Base-by-base conservation (phyloP, 2,329 filamentous ascomycete genomes). In the Ophiostoma ips region DNA sequence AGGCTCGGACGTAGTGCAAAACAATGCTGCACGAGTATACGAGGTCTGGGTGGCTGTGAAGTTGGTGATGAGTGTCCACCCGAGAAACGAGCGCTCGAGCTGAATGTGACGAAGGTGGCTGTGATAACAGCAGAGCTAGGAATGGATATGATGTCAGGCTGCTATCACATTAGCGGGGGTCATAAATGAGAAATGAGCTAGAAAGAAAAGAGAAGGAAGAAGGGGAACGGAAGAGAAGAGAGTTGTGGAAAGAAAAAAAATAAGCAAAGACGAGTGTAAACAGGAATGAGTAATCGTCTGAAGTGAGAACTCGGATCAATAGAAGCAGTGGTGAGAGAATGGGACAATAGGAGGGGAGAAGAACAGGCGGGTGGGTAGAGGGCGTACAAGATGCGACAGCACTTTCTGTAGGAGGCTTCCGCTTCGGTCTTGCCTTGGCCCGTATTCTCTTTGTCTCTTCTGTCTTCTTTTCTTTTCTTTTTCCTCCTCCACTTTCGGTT, bases 201-300 rank as follows among this genome's bases (percentile, higher is more conserved):
- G 45, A 52, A 53, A 52, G 46, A 45, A 50, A 53, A 54, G 45
- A 41, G 30, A 47, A 37, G 45, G 48, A 41, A 35, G 50, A 44
- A 53, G 40, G 41, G 48, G 31, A 12, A 12, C n/a, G 43, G 40
- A 33, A 31, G 40, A 31, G 28, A n/a, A n/a, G n/a, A n/a, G n/a
- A n/a, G n/a, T n/a, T n/a, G n/a, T n/a, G 30, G 33, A 24, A 28
- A 33, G 19, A 40, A 15, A 37, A 18, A 24, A 46, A 11, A 28
- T 46, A 45, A 33, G n/a, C 13, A 35, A 46, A n/a, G 15, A 21
- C 15, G 33, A 28, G 8, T 28, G 24, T 4, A 8, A 28, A 5
- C 24, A 28, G 24, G n/a, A n/a, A 5, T 28, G 5, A 28, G 24
- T 28, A 8, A 28, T 28, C 8, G 24, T 28, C 24, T 28, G 5